Evolutionary conservation across 2,329 filamentous ascomycete genomes (phyloP).

Genomic region (Pyricularia pennisetigena): DNA sequence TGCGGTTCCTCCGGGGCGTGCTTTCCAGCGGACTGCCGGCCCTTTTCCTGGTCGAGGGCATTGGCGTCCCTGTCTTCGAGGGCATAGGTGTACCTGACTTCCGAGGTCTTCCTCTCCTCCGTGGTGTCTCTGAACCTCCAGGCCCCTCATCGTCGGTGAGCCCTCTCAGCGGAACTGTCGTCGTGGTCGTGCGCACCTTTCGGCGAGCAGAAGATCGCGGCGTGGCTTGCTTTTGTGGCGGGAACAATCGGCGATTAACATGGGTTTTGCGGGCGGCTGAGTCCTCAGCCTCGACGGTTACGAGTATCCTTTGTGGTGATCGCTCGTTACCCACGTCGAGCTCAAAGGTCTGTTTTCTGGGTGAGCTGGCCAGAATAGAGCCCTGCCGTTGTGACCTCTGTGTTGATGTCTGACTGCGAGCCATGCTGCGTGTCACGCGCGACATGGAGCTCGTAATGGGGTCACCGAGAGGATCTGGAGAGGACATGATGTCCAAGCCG

Average conservation of each 20-base stretch:
- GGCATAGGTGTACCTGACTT: constrained; percentile 43
- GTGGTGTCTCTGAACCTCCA: constrained; percentile 24
- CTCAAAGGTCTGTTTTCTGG: constrained; percentile 46
- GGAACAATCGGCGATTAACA: constrained; percentile 22
- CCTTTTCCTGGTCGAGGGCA: constrained; percentile 30
- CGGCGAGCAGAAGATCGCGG: constrained; percentile 25
- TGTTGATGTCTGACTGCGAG: constrained; percentile 31
- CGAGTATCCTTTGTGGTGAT: constrained; percentile 40
- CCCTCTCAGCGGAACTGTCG: constrained; percentile 37
- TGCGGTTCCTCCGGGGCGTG: constrained; percentile 22
- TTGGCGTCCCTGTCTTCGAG: constrained; percentile 39
- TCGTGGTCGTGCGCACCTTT: constrained; percentile 32
- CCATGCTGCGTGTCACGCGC: constrained; percentile 29
- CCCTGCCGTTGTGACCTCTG: constrained; percentile 25
- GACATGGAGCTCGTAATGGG: constrained; percentile 20
- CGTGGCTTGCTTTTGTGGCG: constrained; percentile 25
- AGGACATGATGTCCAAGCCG: constrained; percentile 34
- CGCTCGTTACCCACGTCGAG: constrained; percentile 41
- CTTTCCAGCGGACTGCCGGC: constrained; percentile 33
- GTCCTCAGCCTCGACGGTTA: constrained; percentile 43
- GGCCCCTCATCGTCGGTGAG: constrained; percentile 30
- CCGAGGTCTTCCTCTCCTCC: constrained; percentile 34
- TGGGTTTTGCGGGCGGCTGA: constrained; percentile 13
- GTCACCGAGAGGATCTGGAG: constrained; percentile 40
- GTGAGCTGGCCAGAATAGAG: constrained; percentile 24